These are phyloP conservation scores for Aureobasidium sp. DNA, from an alignment of 2,329 filamentous ascomycete genomes.

Conservation along the genomic window DNA sequence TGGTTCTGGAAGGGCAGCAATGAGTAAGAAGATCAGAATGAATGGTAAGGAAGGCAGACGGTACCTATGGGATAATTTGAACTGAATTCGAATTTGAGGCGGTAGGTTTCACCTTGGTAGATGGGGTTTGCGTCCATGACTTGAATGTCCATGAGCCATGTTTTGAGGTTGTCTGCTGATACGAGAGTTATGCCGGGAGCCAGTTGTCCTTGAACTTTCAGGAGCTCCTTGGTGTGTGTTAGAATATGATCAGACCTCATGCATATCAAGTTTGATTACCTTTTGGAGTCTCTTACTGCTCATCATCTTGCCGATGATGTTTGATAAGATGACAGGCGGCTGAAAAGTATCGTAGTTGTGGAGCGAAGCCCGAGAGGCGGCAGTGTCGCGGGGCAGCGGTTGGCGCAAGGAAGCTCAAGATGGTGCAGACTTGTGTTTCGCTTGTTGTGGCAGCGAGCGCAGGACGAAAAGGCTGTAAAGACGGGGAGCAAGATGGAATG, in stretches of 20 bases:
- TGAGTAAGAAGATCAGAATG: background rate
- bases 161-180: constrained; percentile 71
- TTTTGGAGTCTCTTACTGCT: constrained; percentile 37
- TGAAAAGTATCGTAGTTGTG: background rate
- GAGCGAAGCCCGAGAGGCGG: background rate
- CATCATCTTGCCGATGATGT: constrained; percentile 22
- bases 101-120: constrained; percentile 71
- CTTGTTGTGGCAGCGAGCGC: background rate
- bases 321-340: background rate
- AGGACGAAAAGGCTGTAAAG: background rate
- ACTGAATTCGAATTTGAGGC: constrained; percentile 81
- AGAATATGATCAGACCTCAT: background rate
- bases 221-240: background rate
- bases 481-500: background rate
- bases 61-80: constrained; percentile 83
- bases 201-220: constrained; percentile 49
- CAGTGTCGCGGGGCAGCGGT: background rate
- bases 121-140: constrained; percentile 88
- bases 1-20: constrained; percentile 55
- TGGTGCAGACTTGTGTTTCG: background rate
- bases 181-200: constrained; percentile 70
- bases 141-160: constrained; percentile 87
- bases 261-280: constrained; percentile 27
- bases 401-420: background rate
- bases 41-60: constrained; percentile 17